Evolutionary conservation across 2,329 filamentous ascomycete species (phyloP).

Genomic region (Colletotrichum lindemuthianum): DNA sequence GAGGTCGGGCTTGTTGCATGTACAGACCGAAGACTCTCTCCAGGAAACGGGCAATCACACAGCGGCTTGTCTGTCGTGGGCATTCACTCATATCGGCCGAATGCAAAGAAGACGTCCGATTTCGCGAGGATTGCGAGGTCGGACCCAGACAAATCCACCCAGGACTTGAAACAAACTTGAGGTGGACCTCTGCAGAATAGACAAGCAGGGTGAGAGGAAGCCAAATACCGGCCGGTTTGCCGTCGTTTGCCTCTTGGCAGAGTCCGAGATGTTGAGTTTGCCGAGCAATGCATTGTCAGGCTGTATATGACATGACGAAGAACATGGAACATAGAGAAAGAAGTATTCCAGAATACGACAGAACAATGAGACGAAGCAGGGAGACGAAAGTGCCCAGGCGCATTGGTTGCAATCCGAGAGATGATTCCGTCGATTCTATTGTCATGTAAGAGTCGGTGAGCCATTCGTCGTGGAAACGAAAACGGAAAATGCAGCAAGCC

Average conservation of each 20-base stretch:
- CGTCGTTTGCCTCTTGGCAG: slow-evolving; percentile 13
- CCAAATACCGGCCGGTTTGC: neutral
- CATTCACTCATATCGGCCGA: no score
- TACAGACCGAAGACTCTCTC: no score
- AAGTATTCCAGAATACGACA: neutral
- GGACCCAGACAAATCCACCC: neutral
- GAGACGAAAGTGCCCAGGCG: neutral
- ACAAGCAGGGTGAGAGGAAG: neutral
- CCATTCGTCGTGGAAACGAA: neutral
- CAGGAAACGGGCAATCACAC: no score
- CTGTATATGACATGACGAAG: neutral
- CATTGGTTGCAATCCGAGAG: neutral
- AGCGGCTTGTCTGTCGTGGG: no score
- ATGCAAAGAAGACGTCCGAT: no score
- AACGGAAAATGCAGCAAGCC: slow-evolving; percentile 30
- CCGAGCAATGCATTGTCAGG: slow-evolving; percentile 21
- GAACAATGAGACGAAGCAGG: neutral
- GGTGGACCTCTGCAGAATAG: neutral
- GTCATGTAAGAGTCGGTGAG: slow-evolving; percentile 9
- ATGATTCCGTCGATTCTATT: neutral
- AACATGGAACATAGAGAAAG: neutral
- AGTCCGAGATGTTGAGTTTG: slow-evolving; percentile 13
- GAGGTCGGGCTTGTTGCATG: no score
- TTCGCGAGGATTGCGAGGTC: no score
- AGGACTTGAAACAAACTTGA: neutral